phyloP scores from a whole-genome alignment of 352 stramenopile genomes.

The Phytopythium aichiense region DNA sequence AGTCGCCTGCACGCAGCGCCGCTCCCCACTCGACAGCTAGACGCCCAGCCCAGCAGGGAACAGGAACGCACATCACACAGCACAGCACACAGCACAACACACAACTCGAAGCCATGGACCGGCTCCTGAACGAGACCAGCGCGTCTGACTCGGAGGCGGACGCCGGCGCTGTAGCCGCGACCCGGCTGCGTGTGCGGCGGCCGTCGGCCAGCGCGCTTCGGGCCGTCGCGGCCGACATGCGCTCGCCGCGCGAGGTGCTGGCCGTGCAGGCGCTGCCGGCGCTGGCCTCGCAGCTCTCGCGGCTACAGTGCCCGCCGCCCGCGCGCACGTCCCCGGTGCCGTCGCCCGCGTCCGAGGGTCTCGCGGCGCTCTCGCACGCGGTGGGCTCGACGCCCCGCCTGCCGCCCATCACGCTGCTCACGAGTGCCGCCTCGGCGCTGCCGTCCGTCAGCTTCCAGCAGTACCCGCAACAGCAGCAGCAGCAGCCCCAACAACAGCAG shows the following conservation, averaged over 20 bases:
- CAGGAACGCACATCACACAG: background rate
- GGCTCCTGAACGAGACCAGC: conserved; percentile 26
- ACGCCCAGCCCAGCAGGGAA: background rate
- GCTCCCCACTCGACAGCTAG: background rate
- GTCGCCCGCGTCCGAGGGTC: background rate
- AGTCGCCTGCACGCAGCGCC: background rate
- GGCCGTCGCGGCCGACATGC: conserved; percentile 6
- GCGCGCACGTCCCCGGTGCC: background rate
- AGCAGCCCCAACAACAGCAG: conserved; percentile 6
- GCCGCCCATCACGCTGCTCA: conserved; percentile 48
- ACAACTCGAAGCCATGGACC: conserved; percentile 16
- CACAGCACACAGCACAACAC: too few relatives aligned
- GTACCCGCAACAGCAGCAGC: conserved; percentile 1
- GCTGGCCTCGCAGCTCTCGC: conserved; percentile 17
- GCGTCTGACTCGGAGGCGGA: conserved; percentile 6
- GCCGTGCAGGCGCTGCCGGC: conserved; percentile 14
- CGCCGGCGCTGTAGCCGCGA: conserved; percentile 7
- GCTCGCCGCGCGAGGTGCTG: conserved; percentile 4
- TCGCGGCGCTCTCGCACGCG: background rate
- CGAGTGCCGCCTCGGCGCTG: conserved; percentile 28
- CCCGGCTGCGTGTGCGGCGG: conserved; percentile 5
- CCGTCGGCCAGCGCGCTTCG: background rate
- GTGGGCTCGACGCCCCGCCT: conserved; percentile 19
- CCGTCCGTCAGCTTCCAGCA: conserved; percentile 17
- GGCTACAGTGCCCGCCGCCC: background rate